Evolutionary conservation across 495 filamentous ascomycete genomes (phyloP), one percentile per base, ranked within the genome.

Genomic region (Hyphodiscus hymeniophilus): DNA sequence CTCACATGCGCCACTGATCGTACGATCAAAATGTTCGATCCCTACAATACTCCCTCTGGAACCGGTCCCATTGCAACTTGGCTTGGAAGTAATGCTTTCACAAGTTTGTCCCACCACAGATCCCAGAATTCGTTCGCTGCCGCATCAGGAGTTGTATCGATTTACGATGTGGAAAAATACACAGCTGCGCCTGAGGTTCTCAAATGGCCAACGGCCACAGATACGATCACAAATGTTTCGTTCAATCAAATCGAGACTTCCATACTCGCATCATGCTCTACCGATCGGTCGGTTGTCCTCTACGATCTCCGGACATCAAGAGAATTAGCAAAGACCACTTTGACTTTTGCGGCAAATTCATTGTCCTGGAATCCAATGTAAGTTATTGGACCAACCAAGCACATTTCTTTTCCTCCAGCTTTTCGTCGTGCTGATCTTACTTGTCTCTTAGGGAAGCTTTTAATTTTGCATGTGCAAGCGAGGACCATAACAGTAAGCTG

Each of bases 171-270:
- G 51, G 80, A 82, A 15, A 80, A 83, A 13, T 76, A 82, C 39
- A 86, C 83, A 34, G 75, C 83, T 3, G 80, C 87, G 3, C 79
- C 83, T 3, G 86, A 94, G 62, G 84, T 84, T 34, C 73, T 95
- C 28, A 72, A 84, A 52, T 95, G 89, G 89, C 88, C 89, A 22
- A 90, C 83, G 3, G 79, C 78, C 31, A 81, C 84, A 38, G 91
- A 96, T 63, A 96, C 94, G n/a, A 90, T 97, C 65, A 94, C 78
- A 16, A 77, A 84, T 8, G 73, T 96, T 47, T 74, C 84, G 38
- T 95, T 97, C 72, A 98, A 98, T 66, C 87, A 92, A 59, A 82
- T 79, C 15, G 92, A 98, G 66, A 95, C 94, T 0, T 94, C 87
- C 0, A 78, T 97, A 44, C 70, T 97, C 26, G 94, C 77, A 6